Base-by-base conservation (phyloP, 495 filamentous ascomycete species). In the Daldinia loculata region DNA sequence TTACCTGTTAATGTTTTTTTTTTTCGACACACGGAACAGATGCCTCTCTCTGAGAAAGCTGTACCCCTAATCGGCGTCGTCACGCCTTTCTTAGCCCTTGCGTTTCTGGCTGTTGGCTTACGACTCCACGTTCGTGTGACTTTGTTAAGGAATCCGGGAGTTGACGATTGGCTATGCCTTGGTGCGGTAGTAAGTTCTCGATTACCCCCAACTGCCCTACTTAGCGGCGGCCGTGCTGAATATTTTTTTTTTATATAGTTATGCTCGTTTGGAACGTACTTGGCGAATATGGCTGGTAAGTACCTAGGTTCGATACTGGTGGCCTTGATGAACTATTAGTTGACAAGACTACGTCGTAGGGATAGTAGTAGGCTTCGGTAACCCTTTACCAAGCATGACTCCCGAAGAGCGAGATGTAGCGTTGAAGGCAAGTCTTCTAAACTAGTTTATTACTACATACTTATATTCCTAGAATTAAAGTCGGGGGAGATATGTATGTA, bases 131-230 rank as follows among this genome's bases (percentile, higher is more conserved):
- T 63, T 34, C 69, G 69, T 6, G 58, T 71, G 19, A 38, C 43
- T 1, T 22, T 62, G 26, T 53, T 71, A 0, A 66, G 36, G 36
- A 71, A 67, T 19, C 36, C 63, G 9, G 76, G 70, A 9, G 8
- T 27, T 1, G 76, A 76, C 24, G 76, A 78, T 34, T 77, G 72
- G 72, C 27, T 76, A 19, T 66, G 75, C 14, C 41, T 74, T 3
- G 57, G n/a, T 5, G 70, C 73, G n/a, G 27, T 64, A 22, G 73
- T 76, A 71, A 27, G 73, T 69, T 17, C 50, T 24, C 17, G 32
- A 3, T 12, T 34, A 22, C 55, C 26, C 19, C 57, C 1, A 30
- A 69, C 43, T 32, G 14, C 2, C 14, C 43, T 24, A 32, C 24
- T 63, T 29, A 30, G 7, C 6, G 45, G 55, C 45, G 17, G 39